Base-by-base conservation (phyloP, 805 yeast species). In the Suhomyces sp. region DNA sequence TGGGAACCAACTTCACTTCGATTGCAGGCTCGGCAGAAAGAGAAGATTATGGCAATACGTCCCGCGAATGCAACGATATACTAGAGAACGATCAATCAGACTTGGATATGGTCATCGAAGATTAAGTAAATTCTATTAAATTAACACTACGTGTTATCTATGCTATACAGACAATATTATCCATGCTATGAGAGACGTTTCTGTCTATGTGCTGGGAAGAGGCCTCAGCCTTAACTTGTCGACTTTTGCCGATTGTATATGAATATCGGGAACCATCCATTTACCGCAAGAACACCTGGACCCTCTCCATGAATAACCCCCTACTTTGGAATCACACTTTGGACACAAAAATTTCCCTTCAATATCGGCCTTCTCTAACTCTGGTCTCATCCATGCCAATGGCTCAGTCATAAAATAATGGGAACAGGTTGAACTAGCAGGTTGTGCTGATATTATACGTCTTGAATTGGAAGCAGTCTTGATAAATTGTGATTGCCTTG, bases 301-400 rank as follows among this genome's bases (percentile, higher is more conserved):
- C 0, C 99, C 99, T 62, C 86, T 88, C 99, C 99, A 94, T 56
- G 86, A 83, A 67, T 91, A 94, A 0, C 90, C 91, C 12, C 99
- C 99, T 2, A 94, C 82, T 71, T 93, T 94, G 13, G 88, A 77
- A 5, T 75, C 74, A 73, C 99, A 94, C 63, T 86, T 87, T 2
- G 94, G 94, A 68, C 99, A 94, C 9, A 72, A 67, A 44, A 94
- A 83, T 63, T 87, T 89, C 2, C 99, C 99, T 67, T 93, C 97
- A 7, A 94, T 62, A 49, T 84, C 87, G 35, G 89, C 89, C 59
- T 80, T 78, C 46, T 79, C 84, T 40, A 93, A 72, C 66, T 90
- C 97, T 4, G 75, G 73, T 54, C 86, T 81, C 99, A 94, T 94
- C 99, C 99, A 94, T 33, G 77, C 77, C 50, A 93, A 71, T 0